Conservation (phyloP, 1,139 yeast species). For the Candida labiduridarum region DNA sequence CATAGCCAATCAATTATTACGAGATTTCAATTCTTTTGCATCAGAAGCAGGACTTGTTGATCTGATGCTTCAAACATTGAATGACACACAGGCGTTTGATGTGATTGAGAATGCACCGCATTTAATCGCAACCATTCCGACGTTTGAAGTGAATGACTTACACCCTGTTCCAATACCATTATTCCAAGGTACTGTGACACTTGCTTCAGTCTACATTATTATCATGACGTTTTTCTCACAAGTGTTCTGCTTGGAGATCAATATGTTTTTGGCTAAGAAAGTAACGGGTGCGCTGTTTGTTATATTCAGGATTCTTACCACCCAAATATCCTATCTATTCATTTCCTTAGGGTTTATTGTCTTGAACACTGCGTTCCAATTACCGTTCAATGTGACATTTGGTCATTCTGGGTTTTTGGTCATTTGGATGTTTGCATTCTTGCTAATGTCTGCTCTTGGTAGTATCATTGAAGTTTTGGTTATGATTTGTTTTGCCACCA, state of each 20-base stretch:
- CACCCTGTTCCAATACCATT: conserved; percentile 28
- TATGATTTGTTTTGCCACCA: conserved; percentile 37
- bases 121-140: conserved; percentile 27
- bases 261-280: conserved; percentile 29
- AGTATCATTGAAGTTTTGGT: conserved; percentile 50
- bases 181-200: conserved; percentile 33
- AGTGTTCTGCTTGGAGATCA: conserved; percentile 28
- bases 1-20: conserved; percentile 19
- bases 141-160: conserved; percentile 22
- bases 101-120: conserved; percentile 24
- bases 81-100: conserved; percentile 19
- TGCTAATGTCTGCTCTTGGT: conserved; percentile 54
- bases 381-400: conserved; percentile 31
- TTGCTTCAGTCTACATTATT: conserved; percentile 36
- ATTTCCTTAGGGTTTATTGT: conserved; percentile 44
- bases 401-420: conserved; percentile 63
- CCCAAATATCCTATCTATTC: conserved; percentile 46
- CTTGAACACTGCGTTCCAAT: conserved; percentile 48
- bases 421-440: conserved; percentile 56
- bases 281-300: conserved; percentile 41
- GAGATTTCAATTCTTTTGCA: conserved; percentile 18
- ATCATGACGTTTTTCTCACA: conserved; percentile 31
- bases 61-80: conserved; percentile 23
- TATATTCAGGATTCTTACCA: conserved; percentile 37
- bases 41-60: conserved; percentile 24